Evolutionary conservation across 2,329 filamentous ascomycete species (phyloP).

Genomic region (Lachnellula hyalina): DNA sequence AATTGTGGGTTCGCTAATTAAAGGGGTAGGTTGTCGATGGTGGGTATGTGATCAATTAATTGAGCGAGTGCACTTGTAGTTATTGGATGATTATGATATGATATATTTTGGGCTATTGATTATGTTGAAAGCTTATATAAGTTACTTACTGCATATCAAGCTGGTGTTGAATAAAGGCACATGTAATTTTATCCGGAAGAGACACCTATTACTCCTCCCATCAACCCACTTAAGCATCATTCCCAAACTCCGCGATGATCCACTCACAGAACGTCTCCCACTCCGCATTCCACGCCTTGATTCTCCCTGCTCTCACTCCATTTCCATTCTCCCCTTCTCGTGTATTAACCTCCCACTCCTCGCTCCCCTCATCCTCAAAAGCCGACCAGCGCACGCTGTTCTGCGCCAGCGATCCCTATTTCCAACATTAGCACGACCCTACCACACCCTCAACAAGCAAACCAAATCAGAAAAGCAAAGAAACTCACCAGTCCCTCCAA

Average conservation of each 20-base stretch:
- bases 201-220: not conserved
- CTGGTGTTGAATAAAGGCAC: not conserved
- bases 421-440: not conserved
- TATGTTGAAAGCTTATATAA: not conserved
- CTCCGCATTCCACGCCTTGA: slow-evolving; percentile 70
- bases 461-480: not conserved
- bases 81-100: not conserved
- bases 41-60: slow-evolving; percentile 39
- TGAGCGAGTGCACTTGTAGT: not conserved
- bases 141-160: not conserved
- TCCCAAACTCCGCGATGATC: slow-evolving; percentile 68
- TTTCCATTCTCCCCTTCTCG: slow-evolving; percentile 64
- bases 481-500: slow-evolving; percentile 70
- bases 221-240: not conserved
- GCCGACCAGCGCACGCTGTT: slow-evolving; percentile 85
- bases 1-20: not conserved
- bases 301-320: slow-evolving; percentile 60
- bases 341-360: slow-evolving; percentile 68
- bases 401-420: slow-evolving; percentile 57
- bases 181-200: no score
- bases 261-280: slow-evolving; percentile 88
- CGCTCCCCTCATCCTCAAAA: slow-evolving; percentile 68
- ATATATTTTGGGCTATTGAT: not conserved
- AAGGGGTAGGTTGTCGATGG: slow-evolving; percentile 33
- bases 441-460: not conserved